Percentiles rank a stretch among this genome's conserved stretches.
phyloP scores from a whole-genome alignment of 1,284 basidiomycete genomes.

The Melampsora abietis-canadensis region DNA sequence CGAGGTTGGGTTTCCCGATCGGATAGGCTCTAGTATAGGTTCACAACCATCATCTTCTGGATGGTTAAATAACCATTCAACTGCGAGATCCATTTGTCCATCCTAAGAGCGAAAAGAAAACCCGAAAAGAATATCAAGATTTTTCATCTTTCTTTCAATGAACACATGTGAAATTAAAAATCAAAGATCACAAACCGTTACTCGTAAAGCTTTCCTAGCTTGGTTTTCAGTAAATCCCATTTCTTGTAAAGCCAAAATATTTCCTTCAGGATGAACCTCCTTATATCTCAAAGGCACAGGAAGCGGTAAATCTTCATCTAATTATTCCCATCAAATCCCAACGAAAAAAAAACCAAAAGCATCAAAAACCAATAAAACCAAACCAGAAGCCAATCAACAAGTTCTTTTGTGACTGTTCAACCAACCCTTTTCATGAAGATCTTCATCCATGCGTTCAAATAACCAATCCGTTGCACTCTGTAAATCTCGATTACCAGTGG shows the following conservation, averaged over 20 bases:
- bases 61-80: slow-evolving; percentile 97
- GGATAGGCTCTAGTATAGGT: slow-evolving; percentile 53
- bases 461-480: slow-evolving; percentile 94
- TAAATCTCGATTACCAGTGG: slow-evolving; percentile 69
- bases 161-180: background rate
- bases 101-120: slow-evolving; percentile 56
- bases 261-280: slow-evolving; percentile 17
- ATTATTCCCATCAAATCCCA: too few species aligned
- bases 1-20: slow-evolving; percentile 58
- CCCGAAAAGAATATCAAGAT: background rate
- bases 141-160: background rate
- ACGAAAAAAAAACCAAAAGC: too few species aligned
- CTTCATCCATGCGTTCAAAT: slow-evolving; percentile 89
- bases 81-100: slow-evolving; percentile 74
- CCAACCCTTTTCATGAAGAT: background rate
- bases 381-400: too few species aligned
- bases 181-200: slow-evolving; percentile 15
- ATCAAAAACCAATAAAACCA: too few species aligned
- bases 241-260: slow-evolving; percentile 65
- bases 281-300: too few species aligned
- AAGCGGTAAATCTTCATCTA: too few species aligned
- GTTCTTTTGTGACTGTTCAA: too few species aligned
- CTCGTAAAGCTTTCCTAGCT: slow-evolving; percentile 73
- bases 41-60: slow-evolving; percentile 79
- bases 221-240: slow-evolving; percentile 90